Conservation (phyloP, 768 basidiomycete species). For the Podaxis carcinomalis region DNA sequence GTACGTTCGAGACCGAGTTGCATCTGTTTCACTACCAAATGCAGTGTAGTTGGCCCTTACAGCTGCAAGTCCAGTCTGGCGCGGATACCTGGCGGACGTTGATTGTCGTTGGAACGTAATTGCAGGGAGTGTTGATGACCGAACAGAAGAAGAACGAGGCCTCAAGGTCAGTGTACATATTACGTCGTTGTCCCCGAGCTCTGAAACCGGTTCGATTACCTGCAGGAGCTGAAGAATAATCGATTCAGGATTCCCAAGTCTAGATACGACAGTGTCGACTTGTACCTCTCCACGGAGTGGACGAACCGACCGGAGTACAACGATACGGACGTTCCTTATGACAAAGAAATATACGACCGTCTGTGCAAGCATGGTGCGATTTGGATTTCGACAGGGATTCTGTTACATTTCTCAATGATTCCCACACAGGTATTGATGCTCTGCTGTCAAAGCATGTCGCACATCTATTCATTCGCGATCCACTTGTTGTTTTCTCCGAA, state of each 20-base stretch:
- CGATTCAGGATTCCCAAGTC: conserved; percentile 89
- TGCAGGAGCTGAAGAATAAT: conserved; percentile 72
- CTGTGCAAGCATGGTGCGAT: conserved; percentile 72
- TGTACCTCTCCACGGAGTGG: conserved; percentile 86
- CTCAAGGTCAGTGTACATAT: conserved; percentile 48
- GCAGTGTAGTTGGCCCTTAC: conserved; percentile 77
- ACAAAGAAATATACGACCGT: conserved; percentile 68
- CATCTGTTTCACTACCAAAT: not conserved
- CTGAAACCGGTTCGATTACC: conserved; percentile 2
- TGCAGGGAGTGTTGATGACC: conserved; percentile 96
- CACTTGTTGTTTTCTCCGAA: conserved; percentile 92
- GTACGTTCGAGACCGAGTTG: conserved; percentile 37
- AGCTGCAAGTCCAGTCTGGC: conserved; percentile 91
- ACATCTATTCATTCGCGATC: conserved; percentile 97
- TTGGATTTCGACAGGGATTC: not conserved
- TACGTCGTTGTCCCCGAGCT: not conserved
- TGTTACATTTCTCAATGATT: not conserved
- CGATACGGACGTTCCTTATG: conserved; percentile 78
- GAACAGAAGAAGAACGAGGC: conserved; percentile 93
- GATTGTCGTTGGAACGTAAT: conserved; percentile 99
- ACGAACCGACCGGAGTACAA: conserved; percentile 93
- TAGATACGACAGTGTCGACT: conserved; percentile 92
- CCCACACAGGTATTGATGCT: conserved; percentile 70
- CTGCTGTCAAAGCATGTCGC: conserved; percentile 87
- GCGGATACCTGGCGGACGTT: conserved; percentile 93